These are phyloP conservation scores for Calonectria leucothoes DNA, from an alignment of 2,329 filamentous ascomycete species.

Conservation along the genomic window DNA sequence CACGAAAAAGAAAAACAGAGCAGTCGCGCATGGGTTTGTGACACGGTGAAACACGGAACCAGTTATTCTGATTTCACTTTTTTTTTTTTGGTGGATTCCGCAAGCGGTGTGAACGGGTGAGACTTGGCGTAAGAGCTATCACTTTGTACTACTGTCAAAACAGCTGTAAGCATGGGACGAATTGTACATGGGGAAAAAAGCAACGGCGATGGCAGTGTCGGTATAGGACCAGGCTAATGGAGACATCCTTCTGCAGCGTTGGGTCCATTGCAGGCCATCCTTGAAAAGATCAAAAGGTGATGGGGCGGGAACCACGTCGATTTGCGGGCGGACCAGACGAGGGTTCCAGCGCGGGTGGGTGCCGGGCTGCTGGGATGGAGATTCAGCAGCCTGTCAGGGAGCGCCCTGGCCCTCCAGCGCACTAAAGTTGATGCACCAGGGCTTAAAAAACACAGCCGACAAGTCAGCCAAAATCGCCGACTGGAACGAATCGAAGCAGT, in stretches of 20 bases:
- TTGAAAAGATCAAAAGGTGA: constrained; percentile 2
- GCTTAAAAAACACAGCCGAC: background rate
- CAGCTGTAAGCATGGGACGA: background rate
- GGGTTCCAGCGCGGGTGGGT: background rate
- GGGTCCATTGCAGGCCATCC: background rate
- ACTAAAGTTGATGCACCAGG: background rate
- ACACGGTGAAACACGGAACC: constrained; percentile 9
- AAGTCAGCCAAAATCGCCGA: constrained; percentile 2
- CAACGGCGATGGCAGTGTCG: background rate
- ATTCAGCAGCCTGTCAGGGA: constrained; percentile 13
- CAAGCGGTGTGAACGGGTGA: constrained; percentile 8
- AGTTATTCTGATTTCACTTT: background rate
- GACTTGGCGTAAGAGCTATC: constrained; percentile 11
- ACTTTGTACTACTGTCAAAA: background rate
- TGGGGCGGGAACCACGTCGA: constrained; percentile 24
- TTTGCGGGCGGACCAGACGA: constrained; percentile 10
- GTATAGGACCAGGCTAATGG: background rate
- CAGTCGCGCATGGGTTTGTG: constrained; percentile 3
- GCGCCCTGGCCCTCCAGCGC: background rate
- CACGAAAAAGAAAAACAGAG: background rate
- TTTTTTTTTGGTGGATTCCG: background rate
- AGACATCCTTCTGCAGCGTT: background rate
- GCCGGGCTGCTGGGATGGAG: background rate
- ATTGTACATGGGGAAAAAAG: background rate
- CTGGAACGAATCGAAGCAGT: background rate